Evolutionary conservation across 345 rosid genomes (phyloP).

Genomic region (Conringia planisiliqua): DNA sequence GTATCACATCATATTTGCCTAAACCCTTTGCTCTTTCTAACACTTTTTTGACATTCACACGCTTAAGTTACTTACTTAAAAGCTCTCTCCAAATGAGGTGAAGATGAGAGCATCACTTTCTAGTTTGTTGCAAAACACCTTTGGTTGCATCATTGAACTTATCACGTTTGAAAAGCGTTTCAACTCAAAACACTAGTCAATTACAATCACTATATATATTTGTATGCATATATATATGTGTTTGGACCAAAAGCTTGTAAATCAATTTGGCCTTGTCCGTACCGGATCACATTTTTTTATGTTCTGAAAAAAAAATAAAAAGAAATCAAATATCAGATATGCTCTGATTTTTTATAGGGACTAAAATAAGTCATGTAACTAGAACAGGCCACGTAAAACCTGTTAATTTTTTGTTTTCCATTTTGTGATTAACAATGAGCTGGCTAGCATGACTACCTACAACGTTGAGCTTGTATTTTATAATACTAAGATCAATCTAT

Average conservation of each 20-base stretch:
- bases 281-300: background rate
- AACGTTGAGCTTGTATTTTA: background rate
- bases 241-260: background rate
- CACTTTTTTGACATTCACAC: conserved; percentile 22
- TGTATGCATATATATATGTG: background rate
- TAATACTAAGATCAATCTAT: background rate
- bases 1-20: conserved; percentile 32
- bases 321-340: conserved; percentile 7
- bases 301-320: background rate
- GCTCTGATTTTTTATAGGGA: background rate
- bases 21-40: background rate
- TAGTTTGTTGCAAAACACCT: conserved; percentile 30
- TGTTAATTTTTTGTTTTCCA: background rate
- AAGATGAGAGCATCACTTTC: conserved; percentile 32
- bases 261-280: background rate
- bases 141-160: background rate
- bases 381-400: conserved; percentile 9
- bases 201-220: background rate
- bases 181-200: background rate
- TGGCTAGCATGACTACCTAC: conserved; percentile 10
- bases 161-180: conserved; percentile 4
- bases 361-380: background rate
- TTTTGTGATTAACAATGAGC: conserved; percentile 1
- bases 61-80: conserved; percentile 17
- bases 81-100: background rate